Base-by-base conservation (phyloP, 108 stramenopile species). In the Nitzschia sp. region DNA sequence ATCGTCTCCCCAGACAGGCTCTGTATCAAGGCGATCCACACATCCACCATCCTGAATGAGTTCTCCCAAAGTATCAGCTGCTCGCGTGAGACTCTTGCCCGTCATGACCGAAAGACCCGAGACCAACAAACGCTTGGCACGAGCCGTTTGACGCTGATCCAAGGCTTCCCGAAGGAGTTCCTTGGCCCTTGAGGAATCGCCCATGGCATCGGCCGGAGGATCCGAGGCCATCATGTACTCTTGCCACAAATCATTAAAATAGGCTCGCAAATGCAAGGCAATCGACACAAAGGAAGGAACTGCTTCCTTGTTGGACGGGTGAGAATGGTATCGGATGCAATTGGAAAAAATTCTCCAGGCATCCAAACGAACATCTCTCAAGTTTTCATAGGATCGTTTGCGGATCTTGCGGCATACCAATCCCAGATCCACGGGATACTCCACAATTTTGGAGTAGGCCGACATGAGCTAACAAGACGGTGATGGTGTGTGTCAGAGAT, bases 261-360 rank as follows among this genome's bases (percentile, higher is more conserved):
- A 89, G n/a, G 89, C 87, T 10, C 88, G 76, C 24, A 94, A 65
- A 67, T 94, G 93, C 51, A 86, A 72, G 17, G 90, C 83, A 65
- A 94, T 94, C 0, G 85, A 86, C 24, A 91, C 77, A 46, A 94
- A 94, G 21, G 85, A 84, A 9, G 93, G 93, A 21, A 94, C 86
- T 7, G 88, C 86, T 10, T 91, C 88, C 51, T 77, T 81, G 70
- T 88, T 93, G 80, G 57, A 71, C 11, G 84, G 88, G 61, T 90
- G 86, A 12, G 87, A 89, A 70, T 94, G 93, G 56, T 86, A 94
- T 51, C 84, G 86, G 67, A 90, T 75, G 74, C 93, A 94, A 57
- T 94, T 94, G 19, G 83, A 78, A 63, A 94, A 94, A 59, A 94
- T 85, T n/a, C 90, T 79, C 93, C 93, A 94, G 41, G 89, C 77